phyloP scores from a whole-genome alignment of 805 yeast genomes.

The Dipodascopsis uninucleata region DNA sequence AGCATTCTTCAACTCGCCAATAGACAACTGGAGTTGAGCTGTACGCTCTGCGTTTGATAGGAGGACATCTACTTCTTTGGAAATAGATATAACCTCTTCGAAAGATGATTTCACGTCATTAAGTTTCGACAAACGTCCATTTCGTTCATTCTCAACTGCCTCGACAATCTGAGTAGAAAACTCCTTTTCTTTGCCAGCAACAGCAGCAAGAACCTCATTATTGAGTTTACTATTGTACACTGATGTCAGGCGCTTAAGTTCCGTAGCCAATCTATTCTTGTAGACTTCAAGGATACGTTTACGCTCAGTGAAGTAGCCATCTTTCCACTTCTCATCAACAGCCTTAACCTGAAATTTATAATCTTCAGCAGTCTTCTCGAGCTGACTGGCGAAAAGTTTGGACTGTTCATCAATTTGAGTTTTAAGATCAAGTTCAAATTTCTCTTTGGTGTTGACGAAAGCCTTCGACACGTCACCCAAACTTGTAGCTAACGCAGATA shows the following conservation, averaged over 20 bases:
- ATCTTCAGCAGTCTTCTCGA: slow-evolving; percentile 30
- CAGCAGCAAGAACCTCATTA: slow-evolving; percentile 50
- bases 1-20: slow-evolving; percentile 43
- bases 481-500: slow-evolving; percentile 21
- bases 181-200: slow-evolving; percentile 64
- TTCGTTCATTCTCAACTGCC: slow-evolving; percentile 66
- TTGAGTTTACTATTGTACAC: slow-evolving; percentile 34
- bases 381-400: slow-evolving; percentile 33
- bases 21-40: slow-evolving; percentile 44
- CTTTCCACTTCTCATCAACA: slow-evolving; percentile 55
- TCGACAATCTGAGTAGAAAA: slow-evolving; percentile 56
- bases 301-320: slow-evolving; percentile 62
- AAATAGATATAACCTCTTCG: slow-evolving; percentile 48
- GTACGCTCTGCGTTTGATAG: slow-evolving; percentile 41
- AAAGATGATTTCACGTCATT: slow-evolving; percentile 56
- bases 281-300: slow-evolving; percentile 57
- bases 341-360: slow-evolving; percentile 35
- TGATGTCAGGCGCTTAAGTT: slow-evolving; percentile 63
- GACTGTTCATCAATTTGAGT: slow-evolving; percentile 34
- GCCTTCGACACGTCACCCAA: slow-evolving; percentile 22
- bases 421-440: slow-evolving; percentile 27
- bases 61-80: slow-evolving; percentile 40
- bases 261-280: slow-evolving; percentile 53
- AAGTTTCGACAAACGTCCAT: slow-evolving; percentile 70
- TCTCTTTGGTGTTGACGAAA: slow-evolving; percentile 18